Evolutionary conservation across 108 stramenopile species (phyloP).

Genomic region (Craspedostauros australis): DNA sequence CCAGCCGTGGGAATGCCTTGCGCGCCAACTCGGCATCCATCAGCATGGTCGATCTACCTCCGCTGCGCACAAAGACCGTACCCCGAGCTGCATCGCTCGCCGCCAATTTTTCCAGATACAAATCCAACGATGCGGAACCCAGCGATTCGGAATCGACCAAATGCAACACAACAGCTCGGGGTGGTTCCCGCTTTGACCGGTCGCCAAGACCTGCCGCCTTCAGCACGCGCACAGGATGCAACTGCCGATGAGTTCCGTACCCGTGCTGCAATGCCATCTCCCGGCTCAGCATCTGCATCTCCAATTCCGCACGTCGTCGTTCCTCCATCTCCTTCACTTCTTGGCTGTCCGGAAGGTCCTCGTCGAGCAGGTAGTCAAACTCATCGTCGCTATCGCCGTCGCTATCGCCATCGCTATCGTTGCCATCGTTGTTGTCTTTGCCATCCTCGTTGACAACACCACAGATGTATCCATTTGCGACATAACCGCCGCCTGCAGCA

Average conservation of each 20-base stretch:
- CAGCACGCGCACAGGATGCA: conserved; percentile 62
- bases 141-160: conserved; percentile 57
- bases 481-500: conserved; percentile 3
- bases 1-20: conserved; percentile 12
- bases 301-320: conserved; percentile 54
- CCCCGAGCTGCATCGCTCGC: conserved; percentile 23
- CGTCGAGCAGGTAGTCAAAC: conserved; percentile 80
- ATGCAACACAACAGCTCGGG: conserved; percentile 61
- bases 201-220: conserved; percentile 43
- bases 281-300: conserved; percentile 33
- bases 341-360: conserved; percentile 42
- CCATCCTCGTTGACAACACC: not conserved
- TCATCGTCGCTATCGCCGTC: conserved; percentile 52
- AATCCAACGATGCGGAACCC: conserved; percentile 60
- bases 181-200: conserved; percentile 6
- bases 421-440: conserved; percentile 1
- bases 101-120: conserved; percentile 56
- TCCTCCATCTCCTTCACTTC: conserved; percentile 34
- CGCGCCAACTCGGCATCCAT: conserved; percentile 31
- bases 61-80: conserved; percentile 63
- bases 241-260: conserved; percentile 73
- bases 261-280: conserved; percentile 61
- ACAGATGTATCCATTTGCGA: conserved; percentile 1
- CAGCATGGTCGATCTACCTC: conserved; percentile 39
- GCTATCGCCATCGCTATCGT: conserved; percentile 18